Base-by-base conservation (phyloP, 2,329 filamentous ascomycete genomes). In the Drechslerella coelobrocha region DNA sequence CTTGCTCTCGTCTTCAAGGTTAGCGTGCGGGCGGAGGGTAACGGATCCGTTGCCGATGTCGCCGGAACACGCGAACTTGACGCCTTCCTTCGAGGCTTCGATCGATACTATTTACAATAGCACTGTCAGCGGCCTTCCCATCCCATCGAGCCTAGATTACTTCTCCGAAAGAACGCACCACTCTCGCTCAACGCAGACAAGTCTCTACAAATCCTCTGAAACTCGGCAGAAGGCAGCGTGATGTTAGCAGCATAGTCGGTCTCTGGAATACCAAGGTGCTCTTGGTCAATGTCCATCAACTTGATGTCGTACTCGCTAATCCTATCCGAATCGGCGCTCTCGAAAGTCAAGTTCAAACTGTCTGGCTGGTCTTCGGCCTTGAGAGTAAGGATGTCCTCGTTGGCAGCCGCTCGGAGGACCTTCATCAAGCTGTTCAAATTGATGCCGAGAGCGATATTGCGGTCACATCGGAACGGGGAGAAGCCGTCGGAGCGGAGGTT, bases 271-370 rank as follows among this genome's bases (percentile, higher is more conserved):
- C 94, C 94, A 81, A 99, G 83, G 81, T 99, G 94, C 85, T 99
- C 94, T 83, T 99, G 95, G 82, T 99, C 94, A 80, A 99, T 99
- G 80, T 99, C 94, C 94, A 99, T 99, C 79, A 99, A 88, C 85
- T 99, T 99, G 81, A 99, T 90, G 81, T 99, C 94, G 80, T 99
- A 99, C 84, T 99, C 95, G 85, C 91, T 96, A 78, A 99, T 86
- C 75, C 94, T 86, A 81, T 99, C 94, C 77, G 86, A 90, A 78
- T 89, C 87, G 75, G 85, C 83, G 83, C 88, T 96, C 87, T 99
- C 95, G 79, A 99, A 99, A 76, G 92, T 86, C 74, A 99, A 84
- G 84, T 96, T 97, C 76, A 99, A 88, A 52, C 92, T 91, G 81
- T 99, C 94, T 51, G 94, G 94, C 39, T 91, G 89, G 80, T 99